Evolutionary conservation across 73 alveolate genomes (phyloP).

Genomic region (Paraurostyla sp.): DNA sequence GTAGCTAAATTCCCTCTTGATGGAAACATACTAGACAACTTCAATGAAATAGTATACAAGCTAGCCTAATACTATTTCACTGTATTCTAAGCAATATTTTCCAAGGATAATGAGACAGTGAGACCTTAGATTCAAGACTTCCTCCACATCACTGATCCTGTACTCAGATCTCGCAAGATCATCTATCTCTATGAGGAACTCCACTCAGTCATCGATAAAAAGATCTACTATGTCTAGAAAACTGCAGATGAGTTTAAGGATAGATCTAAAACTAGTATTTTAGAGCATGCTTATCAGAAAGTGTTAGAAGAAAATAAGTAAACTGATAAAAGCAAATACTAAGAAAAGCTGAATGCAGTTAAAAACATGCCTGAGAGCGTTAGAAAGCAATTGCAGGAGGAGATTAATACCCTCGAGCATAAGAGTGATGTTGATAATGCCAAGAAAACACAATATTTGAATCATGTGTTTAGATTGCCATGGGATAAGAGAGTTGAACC

Average conservation of each 20-base stretch:
- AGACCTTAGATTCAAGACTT: slow-evolving; percentile 42
- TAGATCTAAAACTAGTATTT: slow-evolving; percentile 63
- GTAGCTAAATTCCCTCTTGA: slow-evolving; percentile 31
- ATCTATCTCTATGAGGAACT: slow-evolving; percentile 64
- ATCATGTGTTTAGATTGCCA: slow-evolving; percentile 88
- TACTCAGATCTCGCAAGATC: slow-evolving; percentile 50
- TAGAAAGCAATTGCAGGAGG: slow-evolving; percentile 69
- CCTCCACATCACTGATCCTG: slow-evolving; percentile 63
- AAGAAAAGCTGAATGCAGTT: slow-evolving; percentile 60
- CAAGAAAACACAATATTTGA: slow-evolving; percentile 71
- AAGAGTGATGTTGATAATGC: slow-evolving; percentile 70
- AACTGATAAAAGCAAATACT: slow-evolving; percentile 59
- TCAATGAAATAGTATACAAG: slow-evolving; percentile 70
- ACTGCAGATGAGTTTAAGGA: slow-evolving; percentile 79
- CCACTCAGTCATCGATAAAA: slow-evolving; percentile 66
- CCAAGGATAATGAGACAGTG: slow-evolving; percentile 68
- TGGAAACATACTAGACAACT: slow-evolving; percentile 39
- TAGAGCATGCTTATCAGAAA: slow-evolving; percentile 71
- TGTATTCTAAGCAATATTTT: slow-evolving; percentile 67
- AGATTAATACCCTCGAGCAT: slow-evolving; percentile 61
- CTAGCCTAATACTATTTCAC: slow-evolving; percentile 76
- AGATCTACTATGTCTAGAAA: slow-evolving; percentile 63
- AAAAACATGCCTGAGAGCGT: slow-evolving; percentile 60
- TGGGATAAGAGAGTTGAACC: slow-evolving; percentile 81
- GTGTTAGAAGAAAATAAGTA: slow-evolving; percentile 65